phyloP scores from a whole-genome alignment of 139 green algal genomes.

The Zygnema cylindricum region DNA sequence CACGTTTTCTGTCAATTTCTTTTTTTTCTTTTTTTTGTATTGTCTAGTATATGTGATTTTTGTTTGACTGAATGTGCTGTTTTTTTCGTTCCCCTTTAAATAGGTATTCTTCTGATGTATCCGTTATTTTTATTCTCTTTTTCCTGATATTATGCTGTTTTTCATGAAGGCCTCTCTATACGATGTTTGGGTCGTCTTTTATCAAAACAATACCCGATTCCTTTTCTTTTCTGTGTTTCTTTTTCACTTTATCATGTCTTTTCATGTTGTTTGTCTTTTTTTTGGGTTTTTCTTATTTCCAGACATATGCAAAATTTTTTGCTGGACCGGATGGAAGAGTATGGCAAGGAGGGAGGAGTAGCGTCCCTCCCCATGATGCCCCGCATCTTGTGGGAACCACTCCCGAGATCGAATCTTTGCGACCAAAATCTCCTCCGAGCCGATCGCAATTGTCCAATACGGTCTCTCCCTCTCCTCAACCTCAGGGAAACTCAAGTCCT shows the following conservation, averaged over 20 bases:
- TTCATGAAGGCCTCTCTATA: too few species aligned
- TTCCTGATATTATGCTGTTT: too few species aligned
- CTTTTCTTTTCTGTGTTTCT: not conserved
- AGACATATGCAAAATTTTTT: conserved; percentile 72
- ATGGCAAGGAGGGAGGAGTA: conserved; percentile 62
- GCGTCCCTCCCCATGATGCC: conserved; percentile 61
- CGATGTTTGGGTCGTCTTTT: too few species aligned
- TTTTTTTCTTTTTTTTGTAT: too few species aligned
- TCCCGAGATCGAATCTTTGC: conserved; percentile 76
- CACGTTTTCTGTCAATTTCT: too few species aligned
- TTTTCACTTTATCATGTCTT: not conserved
- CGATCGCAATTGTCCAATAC: conserved; percentile 14
- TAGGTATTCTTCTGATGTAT: too few species aligned
- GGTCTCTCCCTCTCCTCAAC: not conserved
- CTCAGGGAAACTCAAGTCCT: not conserved
- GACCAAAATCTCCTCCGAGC: conserved; percentile 64
- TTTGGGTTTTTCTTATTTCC: too few species aligned
- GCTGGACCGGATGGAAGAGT: conserved; percentile 65
- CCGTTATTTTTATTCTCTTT: too few species aligned
- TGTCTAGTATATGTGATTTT: too few species aligned
- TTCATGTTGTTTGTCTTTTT: too few species aligned
- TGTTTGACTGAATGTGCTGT: too few species aligned
- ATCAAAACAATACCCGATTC: not conserved
- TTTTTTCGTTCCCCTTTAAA: too few species aligned
- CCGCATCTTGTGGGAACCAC: conserved; percentile 72